Evolutionary conservation across 306 rosid genomes (phyloP), one percentile per base, ranked within the genome.

Genomic region (Pyrus bretschneideri): DNA sequence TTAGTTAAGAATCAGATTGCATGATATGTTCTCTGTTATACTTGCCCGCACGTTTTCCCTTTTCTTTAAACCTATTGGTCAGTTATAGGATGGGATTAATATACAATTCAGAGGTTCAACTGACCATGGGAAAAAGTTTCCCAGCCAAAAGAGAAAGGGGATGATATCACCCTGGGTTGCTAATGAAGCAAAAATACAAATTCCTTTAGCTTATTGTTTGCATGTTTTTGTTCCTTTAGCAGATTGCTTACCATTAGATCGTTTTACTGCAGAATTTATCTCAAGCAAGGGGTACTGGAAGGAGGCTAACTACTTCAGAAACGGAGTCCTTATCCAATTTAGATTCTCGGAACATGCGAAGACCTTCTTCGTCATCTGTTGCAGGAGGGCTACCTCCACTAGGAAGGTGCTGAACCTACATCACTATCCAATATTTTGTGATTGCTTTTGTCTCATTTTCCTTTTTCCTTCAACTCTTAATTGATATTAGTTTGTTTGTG

Each of bases 291-390:
- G 87, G 87, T 75, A 74, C 90, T 44, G 98, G 99, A 79, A 88
- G 98, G 85, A 89, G 97, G 85, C 81, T 85, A 79, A 78, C 86
- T 70, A 17, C 87, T 46, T 81, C 93, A 72, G 99, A 92, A 65
- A 69, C 89, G 29, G 99, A 92, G 85, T 72, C 95, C 60, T 74
- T 92, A 80, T 86, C 98, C 62, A 89, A 81, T 85, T 61, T 88
- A 8, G 99, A 95, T 29, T 85, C 96, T 71, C 86, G 93, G 72
- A 92, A 85, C 82, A 49, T 66, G 76, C 87, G 98, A 55, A 89
- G 99, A 77, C 96, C 96, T 81, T 94, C 97, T 68, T 88, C 98
- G 21, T 93, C 99, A 59, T 88, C 98, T 86, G 97, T 96, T 83
- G 97, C 85, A 6, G 91, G 97, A 55, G 98, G 99, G 82, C 88